Percentiles rank a stretch among this genome's conserved stretches.
Conservation (phyloP, 345 rosid species). For the Draba incana region DNA sequence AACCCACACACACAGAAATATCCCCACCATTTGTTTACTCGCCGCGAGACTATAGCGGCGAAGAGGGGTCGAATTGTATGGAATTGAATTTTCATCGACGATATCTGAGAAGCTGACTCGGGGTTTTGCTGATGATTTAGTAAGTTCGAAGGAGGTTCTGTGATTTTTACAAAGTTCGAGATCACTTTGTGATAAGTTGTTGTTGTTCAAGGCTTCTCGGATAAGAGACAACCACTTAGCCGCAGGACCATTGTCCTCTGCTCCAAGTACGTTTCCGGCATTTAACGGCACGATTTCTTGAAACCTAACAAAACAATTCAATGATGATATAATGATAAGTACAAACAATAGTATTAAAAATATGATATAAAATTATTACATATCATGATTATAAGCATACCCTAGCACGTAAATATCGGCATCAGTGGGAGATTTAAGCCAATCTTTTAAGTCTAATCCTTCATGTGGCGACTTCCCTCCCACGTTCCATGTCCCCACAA, state of each 20-base stretch:
- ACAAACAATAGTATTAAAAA: slow-evolving; percentile 2
- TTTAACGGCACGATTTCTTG: slow-evolving; percentile 90
- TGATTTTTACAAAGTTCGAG: slow-evolving; percentile 22
- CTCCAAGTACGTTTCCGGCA: slow-evolving; percentile 83
- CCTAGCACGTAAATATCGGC: slow-evolving; percentile 86
- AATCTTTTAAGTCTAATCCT: slow-evolving; percentile 64
- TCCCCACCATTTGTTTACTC: slow-evolving; percentile 96
- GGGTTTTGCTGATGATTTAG: slow-evolving; percentile 36
- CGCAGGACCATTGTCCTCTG: slow-evolving; percentile 80
- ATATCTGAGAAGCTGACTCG: slow-evolving; percentile 59
- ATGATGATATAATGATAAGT: slow-evolving; percentile 1
- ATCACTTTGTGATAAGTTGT: slow-evolving; percentile 23
- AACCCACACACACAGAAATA: slow-evolving; percentile 87
- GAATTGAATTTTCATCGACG: background rate
- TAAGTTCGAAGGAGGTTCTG: slow-evolving; percentile 36
- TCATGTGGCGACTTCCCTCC: slow-evolving; percentile 82
- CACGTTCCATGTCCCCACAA: slow-evolving; percentile 95
- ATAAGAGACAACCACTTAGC: slow-evolving; percentile 77
- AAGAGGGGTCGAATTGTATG: slow-evolving; percentile 38
- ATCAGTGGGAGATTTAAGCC: slow-evolving; percentile 59
- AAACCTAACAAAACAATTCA: slow-evolving; percentile 51
- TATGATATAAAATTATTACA: background rate
- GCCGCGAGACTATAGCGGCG: slow-evolving; percentile 67
- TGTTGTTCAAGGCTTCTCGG: slow-evolving; percentile 61
- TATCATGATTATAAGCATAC: slow-evolving; percentile 46